Conservation (phyloP, 2,329 filamentous ascomycete species). For the Neofusicoccum umdonicola region DNA sequence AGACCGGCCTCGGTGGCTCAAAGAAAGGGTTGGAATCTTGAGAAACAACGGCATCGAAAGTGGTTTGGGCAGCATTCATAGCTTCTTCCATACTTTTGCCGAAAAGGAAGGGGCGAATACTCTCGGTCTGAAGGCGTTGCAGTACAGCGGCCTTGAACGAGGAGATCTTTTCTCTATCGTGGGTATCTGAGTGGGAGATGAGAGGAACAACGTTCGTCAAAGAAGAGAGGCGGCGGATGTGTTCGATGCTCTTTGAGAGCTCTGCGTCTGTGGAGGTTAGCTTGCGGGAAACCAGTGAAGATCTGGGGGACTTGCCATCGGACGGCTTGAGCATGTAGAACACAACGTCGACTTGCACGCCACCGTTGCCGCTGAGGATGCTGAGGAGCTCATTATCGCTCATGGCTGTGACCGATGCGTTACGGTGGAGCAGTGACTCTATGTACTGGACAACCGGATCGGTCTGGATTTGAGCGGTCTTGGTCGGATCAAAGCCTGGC, state of each 20-base stretch:
- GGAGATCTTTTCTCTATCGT: slow-evolving; percentile 58
- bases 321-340: slow-evolving; percentile 70
- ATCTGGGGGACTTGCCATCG: slow-evolving; percentile 60
- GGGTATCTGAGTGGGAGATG: slow-evolving; percentile 71
- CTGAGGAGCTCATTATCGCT: slow-evolving; percentile 72
- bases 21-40: slow-evolving; percentile 23
- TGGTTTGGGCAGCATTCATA: slow-evolving; percentile 28
- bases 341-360: slow-evolving; percentile 78
- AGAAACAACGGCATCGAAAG: slow-evolving; percentile 21
- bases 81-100: slow-evolving; percentile 41
- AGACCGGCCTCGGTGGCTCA: slow-evolving; percentile 1
- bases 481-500: slow-evolving; percentile 55
- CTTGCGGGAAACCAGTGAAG: slow-evolving; percentile 16
- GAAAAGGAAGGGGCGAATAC: slow-evolving; percentile 68
- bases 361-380: slow-evolving; percentile 77
- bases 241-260: slow-evolving; percentile 63
- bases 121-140: slow-evolving; percentile 50
- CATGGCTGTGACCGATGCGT: slow-evolving; percentile 60
- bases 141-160: slow-evolving; percentile 60
- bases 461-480: slow-evolving; percentile 37
- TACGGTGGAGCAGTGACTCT: slow-evolving; percentile 65
- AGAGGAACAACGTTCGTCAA: slow-evolving; percentile 85
- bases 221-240: slow-evolving; percentile 65
- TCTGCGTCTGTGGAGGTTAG: slow-evolving; percentile 29
- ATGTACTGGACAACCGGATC: slow-evolving; percentile 62